phyloP scores from a whole-genome alignment of 768 basidiomycete species.

The Hortiboletus flavorubellus region DNA sequence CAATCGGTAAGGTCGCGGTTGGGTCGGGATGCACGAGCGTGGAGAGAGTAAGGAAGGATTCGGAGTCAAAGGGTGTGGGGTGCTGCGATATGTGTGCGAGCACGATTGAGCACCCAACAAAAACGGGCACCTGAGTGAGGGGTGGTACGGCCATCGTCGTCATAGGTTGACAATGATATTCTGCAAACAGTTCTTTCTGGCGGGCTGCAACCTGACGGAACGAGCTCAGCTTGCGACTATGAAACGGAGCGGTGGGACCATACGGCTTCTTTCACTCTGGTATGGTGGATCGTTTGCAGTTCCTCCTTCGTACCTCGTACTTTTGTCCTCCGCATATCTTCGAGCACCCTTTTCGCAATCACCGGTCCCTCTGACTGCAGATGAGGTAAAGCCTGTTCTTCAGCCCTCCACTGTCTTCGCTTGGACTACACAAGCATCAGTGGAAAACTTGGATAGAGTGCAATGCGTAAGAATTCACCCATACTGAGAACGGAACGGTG shows the following conservation, averaged over 20 bases:
- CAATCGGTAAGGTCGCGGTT: constrained; percentile 64
- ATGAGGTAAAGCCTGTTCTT: constrained; percentile 59
- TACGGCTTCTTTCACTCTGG: constrained; percentile 50
- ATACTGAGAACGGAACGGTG: constrained; percentile 70
- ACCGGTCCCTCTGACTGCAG: constrained; percentile 46
- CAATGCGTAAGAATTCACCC: constrained; percentile 45
- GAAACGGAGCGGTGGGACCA: background rate
- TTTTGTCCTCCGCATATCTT: constrained; percentile 54
- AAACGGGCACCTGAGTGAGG: constrained; percentile 68
- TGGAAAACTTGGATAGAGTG: constrained; percentile 3
- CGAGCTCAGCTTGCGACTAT: constrained; percentile 1
- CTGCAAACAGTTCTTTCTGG: constrained; percentile 55
- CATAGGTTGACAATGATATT: constrained; percentile 55
- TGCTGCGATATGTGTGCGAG: constrained; percentile 53
- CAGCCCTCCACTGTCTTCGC: constrained; percentile 54
- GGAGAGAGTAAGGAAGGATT: constrained; percentile 72
- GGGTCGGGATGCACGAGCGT: constrained; percentile 70
- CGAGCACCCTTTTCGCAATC: constrained; percentile 33
- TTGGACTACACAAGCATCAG: constrained; percentile 46
- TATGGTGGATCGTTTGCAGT: constrained; percentile 45
- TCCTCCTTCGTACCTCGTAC: constrained; percentile 53
- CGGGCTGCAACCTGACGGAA: constrained; percentile 46
- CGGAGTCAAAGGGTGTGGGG: constrained; percentile 69
- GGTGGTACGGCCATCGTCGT: constrained; percentile 59
- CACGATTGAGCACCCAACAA: constrained; percentile 60